Percentiles rank a stretch among this genome's conserved stretches.
Evolutionary conservation across 1,139 yeast genomes (phyloP).

Genomic region (Scheffersomyces stambukii): DNA sequence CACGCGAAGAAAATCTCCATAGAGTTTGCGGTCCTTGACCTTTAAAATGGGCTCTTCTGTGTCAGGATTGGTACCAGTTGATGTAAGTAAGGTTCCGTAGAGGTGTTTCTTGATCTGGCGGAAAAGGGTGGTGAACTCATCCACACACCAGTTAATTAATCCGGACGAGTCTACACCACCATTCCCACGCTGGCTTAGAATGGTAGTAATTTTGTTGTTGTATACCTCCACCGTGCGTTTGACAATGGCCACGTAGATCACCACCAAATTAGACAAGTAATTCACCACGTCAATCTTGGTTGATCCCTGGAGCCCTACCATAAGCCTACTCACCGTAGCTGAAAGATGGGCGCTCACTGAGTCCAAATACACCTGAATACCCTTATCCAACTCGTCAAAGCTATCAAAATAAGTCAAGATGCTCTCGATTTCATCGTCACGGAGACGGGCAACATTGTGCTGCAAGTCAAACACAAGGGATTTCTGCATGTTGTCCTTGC

Average conservation of each 20-base stretch:
- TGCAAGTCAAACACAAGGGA: constrained; percentile 37
- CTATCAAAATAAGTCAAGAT: constrained; percentile 34
- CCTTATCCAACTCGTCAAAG: constrained; percentile 37
- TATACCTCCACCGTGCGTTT: constrained; percentile 34
- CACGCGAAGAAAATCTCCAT: constrained; percentile 46
- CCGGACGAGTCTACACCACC: constrained; percentile 39
- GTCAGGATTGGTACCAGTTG: constrained; percentile 18
- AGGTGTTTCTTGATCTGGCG: constrained; percentile 62
- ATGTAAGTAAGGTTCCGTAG: constrained; percentile 52
- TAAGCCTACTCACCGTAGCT: constrained; percentile 31
- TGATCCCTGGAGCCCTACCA: constrained; percentile 42
- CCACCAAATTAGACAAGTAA: constrained; percentile 40
- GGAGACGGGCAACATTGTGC: constrained; percentile 29
- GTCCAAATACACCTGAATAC: constrained; percentile 32
- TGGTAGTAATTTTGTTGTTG: constrained; percentile 30
- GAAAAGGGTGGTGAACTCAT: constrained; percentile 60
- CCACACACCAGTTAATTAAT: constrained; percentile 62
- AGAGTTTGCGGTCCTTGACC: constrained; percentile 28
- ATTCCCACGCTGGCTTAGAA: constrained; percentile 25
- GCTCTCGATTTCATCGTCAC: constrained; percentile 28
- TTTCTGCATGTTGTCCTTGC: constrained; percentile 36
- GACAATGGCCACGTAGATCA: constrained; percentile 37
- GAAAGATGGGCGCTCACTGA: constrained; percentile 35
- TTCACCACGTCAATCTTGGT: constrained; percentile 44
- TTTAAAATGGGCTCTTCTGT: constrained; percentile 22